Base-by-base conservation (phyloP, 371 early-diverging fungal species). In the Mortierella sp. region DNA sequence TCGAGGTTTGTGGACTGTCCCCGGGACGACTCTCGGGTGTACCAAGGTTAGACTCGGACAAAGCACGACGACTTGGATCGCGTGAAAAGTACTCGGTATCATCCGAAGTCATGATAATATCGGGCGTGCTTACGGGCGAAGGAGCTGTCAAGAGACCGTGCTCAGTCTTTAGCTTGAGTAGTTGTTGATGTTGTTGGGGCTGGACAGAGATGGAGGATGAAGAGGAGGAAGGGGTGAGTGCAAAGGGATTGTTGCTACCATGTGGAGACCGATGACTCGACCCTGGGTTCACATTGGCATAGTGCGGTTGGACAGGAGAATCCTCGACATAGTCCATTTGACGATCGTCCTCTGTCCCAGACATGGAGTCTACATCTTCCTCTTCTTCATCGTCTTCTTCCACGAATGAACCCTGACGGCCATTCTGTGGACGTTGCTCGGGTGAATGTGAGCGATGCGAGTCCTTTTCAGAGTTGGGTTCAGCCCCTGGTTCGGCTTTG, bases 161-260 rank as follows among this genome's bases (percentile, higher is more conserved):
- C 26, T 73, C 74, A 12, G 62, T 73, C 55, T 73, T 73, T 26
- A 73, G 29, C 30, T 73, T 73, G 30, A 73, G 53, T 6, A 73
- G 64, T n/a, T 73, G 74, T 21, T 73, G 74, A 48, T 73, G 74
- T 37, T 68, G 74, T 30, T 75, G 75, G 23, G 75, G 70, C 37
- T 73, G 74, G 16, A 59, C 50, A 19, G 51, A 23, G 43, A 64
- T 45, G 5, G 56, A 47, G 15, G 59, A 37, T 4, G 48, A 14
- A 4, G 50, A 28, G 21, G 46, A 26, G 14, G 47, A 18, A 25
- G 60, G 26, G 19, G 60, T 26, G 19, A 47, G 14, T 60, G 48
- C 15, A 43, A 37, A 0, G 55, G 55, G 28, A 55, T 16, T 25
- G 55, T 23, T 19, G 55, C 26, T 55, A 26, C 26, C 55, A 11